Conservation (phyloP, 1,139 yeast genomes). For the Magnusiomyces starmeri region DNA sequence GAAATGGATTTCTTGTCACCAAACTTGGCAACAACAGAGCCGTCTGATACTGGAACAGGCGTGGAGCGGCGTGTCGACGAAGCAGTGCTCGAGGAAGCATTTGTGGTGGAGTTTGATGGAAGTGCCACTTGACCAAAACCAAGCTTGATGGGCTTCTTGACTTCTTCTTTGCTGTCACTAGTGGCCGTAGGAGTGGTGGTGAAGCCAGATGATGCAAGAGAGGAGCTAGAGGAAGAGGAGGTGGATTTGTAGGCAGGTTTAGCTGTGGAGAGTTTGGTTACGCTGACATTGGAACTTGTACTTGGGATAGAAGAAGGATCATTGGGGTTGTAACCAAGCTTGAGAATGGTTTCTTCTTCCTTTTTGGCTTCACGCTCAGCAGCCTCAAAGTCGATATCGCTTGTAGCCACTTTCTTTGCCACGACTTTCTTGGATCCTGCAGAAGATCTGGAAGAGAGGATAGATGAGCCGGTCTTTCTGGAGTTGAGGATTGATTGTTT, state of each 20-base stretch:
- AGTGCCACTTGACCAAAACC: constrained; percentile 35
- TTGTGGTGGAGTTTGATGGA: constrained; percentile 9
- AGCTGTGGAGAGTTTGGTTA: constrained; percentile 22
- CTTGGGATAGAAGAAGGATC: constrained; percentile 32
- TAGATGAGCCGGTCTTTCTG: constrained; percentile 20
- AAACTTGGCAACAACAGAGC: constrained; percentile 47
- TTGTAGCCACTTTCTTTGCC: constrained; percentile 42
- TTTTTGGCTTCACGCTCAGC: constrained; percentile 79
- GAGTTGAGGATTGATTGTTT: constrained; percentile 4
- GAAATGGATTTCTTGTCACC: constrained; percentile 92
- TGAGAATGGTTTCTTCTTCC: constrained; percentile 69
- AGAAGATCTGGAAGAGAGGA: constrained; percentile 31
- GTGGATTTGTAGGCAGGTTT: constrained; percentile 6
- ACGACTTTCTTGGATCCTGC: constrained; percentile 25
- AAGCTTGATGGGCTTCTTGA: constrained; percentile 25
- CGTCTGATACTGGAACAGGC: constrained; percentile 34
- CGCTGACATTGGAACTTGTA: constrained; percentile 32
- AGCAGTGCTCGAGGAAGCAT: constrained; percentile 7
- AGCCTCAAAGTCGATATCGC: constrained; percentile 84
- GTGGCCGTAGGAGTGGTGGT: constrained; percentile 13
- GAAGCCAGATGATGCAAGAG: not conserved
- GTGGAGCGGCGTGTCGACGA: constrained; percentile 20
- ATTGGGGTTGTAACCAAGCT: constrained; percentile 64
- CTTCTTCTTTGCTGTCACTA: constrained; percentile 14
- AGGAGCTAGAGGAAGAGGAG: not conserved